These are phyloP conservation scores for Ulota crispa DNA, from an alignment of 225 moss, liverwort and hornwort species.

Conservation along the genomic window DNA sequence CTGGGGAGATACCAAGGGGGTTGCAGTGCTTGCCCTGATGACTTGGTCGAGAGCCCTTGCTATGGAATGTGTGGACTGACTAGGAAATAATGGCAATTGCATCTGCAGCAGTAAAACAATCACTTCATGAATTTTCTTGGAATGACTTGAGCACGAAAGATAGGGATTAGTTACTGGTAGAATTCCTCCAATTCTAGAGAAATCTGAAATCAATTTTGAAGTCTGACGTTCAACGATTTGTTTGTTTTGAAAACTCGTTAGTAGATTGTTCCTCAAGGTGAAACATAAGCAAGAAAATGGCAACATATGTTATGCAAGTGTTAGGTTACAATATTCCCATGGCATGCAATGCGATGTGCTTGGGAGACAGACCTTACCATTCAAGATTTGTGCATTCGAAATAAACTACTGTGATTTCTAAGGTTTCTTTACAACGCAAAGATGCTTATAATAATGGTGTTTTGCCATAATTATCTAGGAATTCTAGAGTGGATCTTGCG, in stretches of 20 bases:
- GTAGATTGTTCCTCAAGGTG: too few relatives aligned
- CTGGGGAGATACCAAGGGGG: neutral
- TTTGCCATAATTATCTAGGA: neutral
- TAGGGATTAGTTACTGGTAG: too few relatives aligned
- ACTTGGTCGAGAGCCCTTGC: slow-evolving; percentile 40
- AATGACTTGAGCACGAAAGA: too few relatives aligned
- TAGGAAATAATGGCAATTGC: slow-evolving; percentile 34
- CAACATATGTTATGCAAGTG: neutral
- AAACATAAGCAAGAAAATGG: neutral
- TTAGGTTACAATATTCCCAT: neutral
- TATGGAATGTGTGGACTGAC: slow-evolving; percentile 37
- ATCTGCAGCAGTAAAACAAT: slow-evolving; percentile 22
- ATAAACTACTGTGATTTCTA: neutral
- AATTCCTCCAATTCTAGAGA: too few relatives aligned
- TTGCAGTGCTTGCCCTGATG: neutral
- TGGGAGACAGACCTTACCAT: neutral
- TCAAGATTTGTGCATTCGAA: too few relatives aligned
- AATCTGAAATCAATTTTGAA: too few relatives aligned
- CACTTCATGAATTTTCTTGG: neutral
- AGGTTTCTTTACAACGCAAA: neutral
- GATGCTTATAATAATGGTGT: neutral
- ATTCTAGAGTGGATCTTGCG: too few relatives aligned
- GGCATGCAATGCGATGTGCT: neutral
- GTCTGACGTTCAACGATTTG: too few relatives aligned
- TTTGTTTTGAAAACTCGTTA: too few relatives aligned